Percentiles rank a stretch among this genome's conserved stretches.
phyloP scores from a whole-genome alignment of 148 eudicot genomes.

The Gaultheria prostrata region DNA sequence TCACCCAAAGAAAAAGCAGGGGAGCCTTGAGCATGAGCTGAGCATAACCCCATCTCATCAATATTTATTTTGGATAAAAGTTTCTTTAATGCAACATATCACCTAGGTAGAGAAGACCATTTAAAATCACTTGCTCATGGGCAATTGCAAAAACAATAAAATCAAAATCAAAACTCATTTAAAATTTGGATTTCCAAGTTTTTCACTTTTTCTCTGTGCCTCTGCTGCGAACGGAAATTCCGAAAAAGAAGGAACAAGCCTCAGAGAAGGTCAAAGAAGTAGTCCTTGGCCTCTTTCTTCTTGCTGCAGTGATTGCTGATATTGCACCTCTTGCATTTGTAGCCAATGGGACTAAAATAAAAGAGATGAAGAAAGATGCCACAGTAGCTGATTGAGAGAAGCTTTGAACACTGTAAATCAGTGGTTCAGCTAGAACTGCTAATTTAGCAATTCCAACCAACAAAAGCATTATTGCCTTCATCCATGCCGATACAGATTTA shows the following conservation, averaged over 20 bases:
- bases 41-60: background rate
- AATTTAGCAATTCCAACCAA: slow-evolving; percentile 30
- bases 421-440: slow-evolving; percentile 41
- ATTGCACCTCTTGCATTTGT: slow-evolving; percentile 36
- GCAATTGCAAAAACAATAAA: background rate
- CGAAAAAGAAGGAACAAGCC: slow-evolving; percentile 19
- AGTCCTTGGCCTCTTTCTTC: slow-evolving; percentile 24
- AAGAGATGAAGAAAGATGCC: slow-evolving; percentile 29
- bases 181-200: background rate
- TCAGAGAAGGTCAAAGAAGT: slow-evolving; percentile 41
- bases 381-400: slow-evolving; percentile 25
- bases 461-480: slow-evolving; percentile 28
- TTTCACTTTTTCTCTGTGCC: background rate
- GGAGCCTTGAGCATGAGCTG: background rate
- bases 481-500: slow-evolving; percentile 24
- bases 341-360: slow-evolving; percentile 38
- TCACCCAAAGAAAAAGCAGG: background rate
- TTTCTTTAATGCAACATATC: background rate
- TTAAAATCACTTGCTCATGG: background rate
- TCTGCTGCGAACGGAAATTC: background rate
- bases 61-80: background rate
- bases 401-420: slow-evolving; percentile 31
- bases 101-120: background rate
- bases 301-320: slow-evolving; percentile 29
- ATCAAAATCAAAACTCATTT: background rate